Conservation (phyloP, 2,329 filamentous ascomycete species). For the Calonectria montana region DNA sequence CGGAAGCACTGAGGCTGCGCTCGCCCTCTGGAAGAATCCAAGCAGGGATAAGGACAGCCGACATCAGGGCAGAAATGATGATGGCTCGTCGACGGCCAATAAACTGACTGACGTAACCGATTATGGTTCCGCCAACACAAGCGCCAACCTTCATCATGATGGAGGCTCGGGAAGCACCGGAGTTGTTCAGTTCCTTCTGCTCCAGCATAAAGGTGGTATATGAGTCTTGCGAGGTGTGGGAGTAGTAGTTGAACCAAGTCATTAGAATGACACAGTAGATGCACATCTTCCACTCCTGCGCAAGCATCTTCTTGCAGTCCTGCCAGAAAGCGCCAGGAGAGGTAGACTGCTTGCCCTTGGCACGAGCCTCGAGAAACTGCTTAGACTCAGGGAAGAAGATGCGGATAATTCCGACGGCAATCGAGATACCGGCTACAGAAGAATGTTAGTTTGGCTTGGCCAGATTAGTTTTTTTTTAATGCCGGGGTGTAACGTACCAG, state of each 20-base stretch:
- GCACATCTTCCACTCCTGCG: conserved; percentile 79
- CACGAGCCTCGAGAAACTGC: conserved; percentile 79
- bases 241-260: conserved; percentile 82
- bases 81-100: conserved; percentile 79
- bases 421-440: conserved; percentile 67
- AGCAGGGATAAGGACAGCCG: conserved; percentile 72
- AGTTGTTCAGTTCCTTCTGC: conserved; percentile 75
- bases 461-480: background rate
- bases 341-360: conserved; percentile 62
- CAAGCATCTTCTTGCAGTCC: conserved; percentile 76
- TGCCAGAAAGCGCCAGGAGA: conserved; percentile 70
- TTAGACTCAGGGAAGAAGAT: conserved; percentile 78
- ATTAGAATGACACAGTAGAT: conserved; percentile 83
- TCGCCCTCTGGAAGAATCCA: conserved; percentile 76
- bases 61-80: conserved; percentile 68
- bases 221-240: conserved; percentile 82
- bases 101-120: conserved; percentile 81
- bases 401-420: conserved; percentile 75
- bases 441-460: background rate
- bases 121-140: conserved; percentile 77
- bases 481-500: conserved; percentile 45
- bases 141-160: conserved; percentile 85
- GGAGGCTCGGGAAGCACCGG: conserved; percentile 75
- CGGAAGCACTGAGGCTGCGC: conserved; percentile 68
- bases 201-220: conserved; percentile 85